Base-by-base conservation (phyloP, 169 alveolate genomes). In the Plasmodium reichenowi region DNA sequence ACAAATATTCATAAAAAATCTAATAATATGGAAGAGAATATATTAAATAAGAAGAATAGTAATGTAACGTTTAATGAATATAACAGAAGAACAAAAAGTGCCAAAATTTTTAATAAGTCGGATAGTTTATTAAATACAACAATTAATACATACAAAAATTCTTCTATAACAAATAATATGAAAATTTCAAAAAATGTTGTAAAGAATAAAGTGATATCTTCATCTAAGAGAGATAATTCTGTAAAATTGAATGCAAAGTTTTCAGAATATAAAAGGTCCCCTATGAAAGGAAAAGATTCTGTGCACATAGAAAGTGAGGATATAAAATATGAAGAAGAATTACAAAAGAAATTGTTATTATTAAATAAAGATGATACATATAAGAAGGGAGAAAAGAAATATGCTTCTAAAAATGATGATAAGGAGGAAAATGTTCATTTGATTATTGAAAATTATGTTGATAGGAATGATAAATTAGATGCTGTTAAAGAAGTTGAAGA, bases 301-400 rank as follows among this genome's bases (percentile, higher is more conserved):
- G 22, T 63, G 3, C 2, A 63, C 52, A 38, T 20, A 24, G n/a
- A 24, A n/a, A 56, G 22, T 38, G 29, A 52, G 52, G 73, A 67
- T 24, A n/a, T 20, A 56, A 56, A 56, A 56, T 56, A 56, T 56
- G 64, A 56, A 12, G 85, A 67, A 22, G 83, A 80, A 26, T 22
- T 80, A 13, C 83, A 66, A 80, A 80, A 80, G 10, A 80, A 80
- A 38, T 38, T 80, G 58, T n/a, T 80, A 68, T 13, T 20, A 26
- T 72, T 80, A 48, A 80, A 80, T 68, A 80, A 68, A 71, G 58
- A 60, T 32, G 5, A 32, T 32, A 32, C 7, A 32, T 32, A 32
- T 32, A 32, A 32, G 8, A 32, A 32, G 45, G 45, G 0, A 3
- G 45, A 32, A 32, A 32, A 4, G 7, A 32, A 32, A 32, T 32